Conservation (phyloP, 2,329 filamentous ascomycete genomes). For the Davidsoniella virescens region DNA sequence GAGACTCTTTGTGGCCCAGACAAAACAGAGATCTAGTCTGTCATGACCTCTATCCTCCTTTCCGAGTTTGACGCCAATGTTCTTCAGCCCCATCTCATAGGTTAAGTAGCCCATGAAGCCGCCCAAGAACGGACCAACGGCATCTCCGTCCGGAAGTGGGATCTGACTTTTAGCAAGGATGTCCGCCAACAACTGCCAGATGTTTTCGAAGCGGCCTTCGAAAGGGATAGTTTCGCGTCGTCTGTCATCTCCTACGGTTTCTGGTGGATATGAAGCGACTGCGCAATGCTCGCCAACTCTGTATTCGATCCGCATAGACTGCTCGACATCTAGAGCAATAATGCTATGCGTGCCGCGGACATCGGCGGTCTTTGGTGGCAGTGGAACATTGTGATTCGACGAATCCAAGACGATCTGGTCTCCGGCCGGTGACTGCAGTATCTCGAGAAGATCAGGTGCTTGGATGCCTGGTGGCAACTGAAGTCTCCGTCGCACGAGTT, state of each 20-base stretch:
- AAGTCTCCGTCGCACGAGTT: neutral
- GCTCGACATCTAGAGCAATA: conserved; percentile 46
- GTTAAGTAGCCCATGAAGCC: conserved; percentile 74
- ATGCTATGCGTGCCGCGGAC: conserved; percentile 54
- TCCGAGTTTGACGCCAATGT: conserved; percentile 30
- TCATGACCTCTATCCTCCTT: conserved; percentile 21
- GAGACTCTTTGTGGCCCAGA: conserved; percentile 61
- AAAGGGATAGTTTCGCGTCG: conserved; percentile 18
- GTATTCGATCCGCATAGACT: conserved; percentile 42
- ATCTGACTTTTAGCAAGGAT: conserved; percentile 23
- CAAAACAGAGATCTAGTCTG: conserved; percentile 56
- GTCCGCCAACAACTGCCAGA: conserved; percentile 36
- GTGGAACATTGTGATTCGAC: conserved; percentile 26
- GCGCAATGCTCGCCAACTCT: conserved; percentile 30
- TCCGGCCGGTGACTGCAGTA: conserved; percentile 22
- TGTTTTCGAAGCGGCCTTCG: conserved; percentile 17
- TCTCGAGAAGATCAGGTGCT: conserved; percentile 38
- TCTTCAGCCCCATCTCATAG: conserved; percentile 63
- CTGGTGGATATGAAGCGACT: conserved; percentile 8
- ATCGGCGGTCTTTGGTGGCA: conserved; percentile 24
- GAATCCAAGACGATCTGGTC: conserved; percentile 44
- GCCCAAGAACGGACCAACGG: conserved; percentile 48
- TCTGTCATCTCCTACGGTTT: neutral
- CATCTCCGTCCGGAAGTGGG: conserved; percentile 12
- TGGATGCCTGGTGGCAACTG: conserved; percentile 15